Base-by-base conservation (phyloP, 805 yeast species). In the Priceomyces haplophilus region DNA sequence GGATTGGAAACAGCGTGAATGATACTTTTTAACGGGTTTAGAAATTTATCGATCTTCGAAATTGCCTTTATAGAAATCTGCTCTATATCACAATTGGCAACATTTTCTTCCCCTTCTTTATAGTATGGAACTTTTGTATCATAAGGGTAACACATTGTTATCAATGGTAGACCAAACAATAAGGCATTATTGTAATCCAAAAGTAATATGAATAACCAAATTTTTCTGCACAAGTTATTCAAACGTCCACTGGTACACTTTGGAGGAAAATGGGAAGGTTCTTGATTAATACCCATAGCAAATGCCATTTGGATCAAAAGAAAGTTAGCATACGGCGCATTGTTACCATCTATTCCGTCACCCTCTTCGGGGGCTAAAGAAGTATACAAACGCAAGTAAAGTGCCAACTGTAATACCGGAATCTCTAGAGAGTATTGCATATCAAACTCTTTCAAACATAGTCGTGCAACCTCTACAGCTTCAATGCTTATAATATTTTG, bases 341-440 rank as follows among this genome's bases (percentile, higher is more conserved):
- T 44, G 11, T 66, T 56, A 42, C 65, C 69, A 49, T 67, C 69
- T 52, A 78, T 84, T 2, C 76, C 71, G 52, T 78, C 83, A 27
- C 83, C 83, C 52, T 76, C 79, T 45, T 73, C 79, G 0, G 82
- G 82, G 0, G 78, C 64, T 41, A 58, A 64, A 24, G 59, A 65
- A 48, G 62, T 76, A 57, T 80, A 81, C 18, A 74, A 59, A 48
- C 78, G 68, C 62, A 77, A 68, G 45, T 74, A 62, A 40, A 79
- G 44, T 7, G 80, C 75, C 47, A 80, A 75, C 54, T 80, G 85
- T 44, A 81, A 61, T 15, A 80, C 66, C 0, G 75, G 68, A 17
- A 82, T 50, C 13, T 80, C 74, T 29, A 76, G 69, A 44, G 72
- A 61, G 18, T 51, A 54, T 18, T 58, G 49, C 15, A 62, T 47